These are phyloP conservation scores for Fomitopsis pulvina DNA, from an alignment of 768 basidiomycete genomes.

Conservation along the genomic window DNA sequence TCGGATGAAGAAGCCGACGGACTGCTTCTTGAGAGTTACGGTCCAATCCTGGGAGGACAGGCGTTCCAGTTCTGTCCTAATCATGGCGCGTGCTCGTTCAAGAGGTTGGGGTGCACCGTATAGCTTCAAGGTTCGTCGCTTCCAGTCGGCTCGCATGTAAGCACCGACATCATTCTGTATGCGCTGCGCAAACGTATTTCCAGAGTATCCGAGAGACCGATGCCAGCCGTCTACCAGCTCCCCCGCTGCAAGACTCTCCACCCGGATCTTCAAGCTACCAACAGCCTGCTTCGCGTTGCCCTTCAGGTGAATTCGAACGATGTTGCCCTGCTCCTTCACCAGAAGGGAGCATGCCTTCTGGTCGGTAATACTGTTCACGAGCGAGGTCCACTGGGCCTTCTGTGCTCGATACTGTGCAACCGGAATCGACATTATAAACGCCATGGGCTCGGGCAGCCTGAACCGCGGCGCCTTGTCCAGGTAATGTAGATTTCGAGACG, in stretches of 20 bases:
- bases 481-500: too few species aligned
- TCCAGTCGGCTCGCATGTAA: constrained; percentile 41
- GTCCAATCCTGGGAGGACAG: constrained; percentile 38
- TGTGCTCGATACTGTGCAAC: constrained; percentile 7
- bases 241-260: constrained; percentile 47
- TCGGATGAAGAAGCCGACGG: constrained; percentile 44
- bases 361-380: constrained; percentile 30
- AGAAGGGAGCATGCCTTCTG: constrained; percentile 30
- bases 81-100: constrained; percentile 35
- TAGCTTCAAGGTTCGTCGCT: constrained; percentile 35
- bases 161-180: constrained; percentile 32
- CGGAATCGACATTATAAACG: background rate
- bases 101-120: constrained; percentile 37
- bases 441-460: background rate
- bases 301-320: constrained; percentile 36
- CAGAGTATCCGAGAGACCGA: constrained; percentile 26
- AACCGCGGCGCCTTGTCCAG: too few species aligned
- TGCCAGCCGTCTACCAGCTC: constrained; percentile 49
- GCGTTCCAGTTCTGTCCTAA: constrained; percentile 42
- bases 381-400: constrained; percentile 5
- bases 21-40: constrained; percentile 30
- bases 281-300: constrained; percentile 48
- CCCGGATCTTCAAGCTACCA: constrained; percentile 53
- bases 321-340: constrained; percentile 18
- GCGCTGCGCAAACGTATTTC: constrained; percentile 29